Evolutionary conservation across 371 early-diverging fungal species (phyloP).

Genomic region (Lichtheimia corymbifera): DNA sequence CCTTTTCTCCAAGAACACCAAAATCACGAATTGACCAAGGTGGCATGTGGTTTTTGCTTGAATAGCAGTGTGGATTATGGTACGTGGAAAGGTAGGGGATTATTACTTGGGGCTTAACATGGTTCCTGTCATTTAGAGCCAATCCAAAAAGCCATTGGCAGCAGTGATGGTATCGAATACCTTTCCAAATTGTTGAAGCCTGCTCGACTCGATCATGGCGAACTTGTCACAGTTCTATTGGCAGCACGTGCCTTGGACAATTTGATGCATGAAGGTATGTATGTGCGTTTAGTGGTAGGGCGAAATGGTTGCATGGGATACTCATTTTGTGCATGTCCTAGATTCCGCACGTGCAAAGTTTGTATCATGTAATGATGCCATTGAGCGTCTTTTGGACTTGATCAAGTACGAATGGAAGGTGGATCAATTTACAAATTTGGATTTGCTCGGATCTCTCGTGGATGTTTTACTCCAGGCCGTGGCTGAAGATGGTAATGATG

Average conservation of each 20-base stretch:
- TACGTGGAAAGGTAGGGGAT: slow-evolving; percentile 20
- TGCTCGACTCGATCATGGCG: slow-evolving; percentile 34
- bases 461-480: slow-evolving; percentile 40
- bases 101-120: neutral
- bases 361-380: slow-evolving; percentile 10
- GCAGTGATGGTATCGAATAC: slow-evolving; percentile 30
- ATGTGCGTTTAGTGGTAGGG: slow-evolving; percentile 17
- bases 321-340: slow-evolving; percentile 5
- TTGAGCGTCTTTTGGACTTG: slow-evolving; percentile 25
- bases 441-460: slow-evolving; percentile 29
- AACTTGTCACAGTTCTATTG: slow-evolving; percentile 36
- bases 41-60: slow-evolving; percentile 68
- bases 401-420: slow-evolving; percentile 29
- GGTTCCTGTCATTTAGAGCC: neutral
- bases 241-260: slow-evolving; percentile 37
- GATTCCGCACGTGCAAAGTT: slow-evolving; percentile 17
- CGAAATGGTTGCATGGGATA: neutral
- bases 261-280: slow-evolving; percentile 33
- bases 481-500: slow-evolving; percentile 41
- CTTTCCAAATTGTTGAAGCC: slow-evolving; percentile 40
- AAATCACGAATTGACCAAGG: slow-evolving; percentile 47
- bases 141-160: neutral
- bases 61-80: slow-evolving; percentile 82
- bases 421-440: slow-evolving; percentile 30
- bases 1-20: slow-evolving; percentile 37